These are phyloP conservation scores for Hondaea fermentalgiana DNA, from an alignment of 108 stramenopile genomes.

Conservation along the genomic window DNA sequence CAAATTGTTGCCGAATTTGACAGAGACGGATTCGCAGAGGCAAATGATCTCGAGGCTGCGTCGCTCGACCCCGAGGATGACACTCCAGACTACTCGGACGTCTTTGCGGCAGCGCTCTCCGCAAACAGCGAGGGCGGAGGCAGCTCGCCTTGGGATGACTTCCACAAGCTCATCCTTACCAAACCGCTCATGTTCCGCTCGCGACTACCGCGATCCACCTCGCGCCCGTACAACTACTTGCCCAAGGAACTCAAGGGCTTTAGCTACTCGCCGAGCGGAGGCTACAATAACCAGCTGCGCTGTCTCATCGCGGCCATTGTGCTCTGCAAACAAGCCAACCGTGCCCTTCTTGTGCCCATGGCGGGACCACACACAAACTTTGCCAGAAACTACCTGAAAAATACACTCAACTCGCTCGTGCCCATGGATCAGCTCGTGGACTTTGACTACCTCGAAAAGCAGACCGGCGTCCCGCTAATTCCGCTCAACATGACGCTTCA, in stretches of 20 bases:
- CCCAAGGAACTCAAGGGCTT: neutral
- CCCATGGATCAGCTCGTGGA: neutral
- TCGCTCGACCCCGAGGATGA: neutral
- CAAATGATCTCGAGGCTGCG: neutral
- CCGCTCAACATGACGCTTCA: constrained; percentile 10
- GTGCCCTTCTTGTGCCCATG: neutral
- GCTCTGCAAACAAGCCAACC: neutral
- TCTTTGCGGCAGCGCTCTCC: neutral
- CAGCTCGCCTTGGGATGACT: neutral
- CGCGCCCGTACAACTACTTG: neutral
- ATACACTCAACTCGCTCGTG: neutral
- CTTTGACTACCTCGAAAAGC: neutral
- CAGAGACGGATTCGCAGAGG: neutral
- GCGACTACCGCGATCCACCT: neutral
- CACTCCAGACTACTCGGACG: neutral
- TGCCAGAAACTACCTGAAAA: neutral
- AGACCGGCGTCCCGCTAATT: neutral
- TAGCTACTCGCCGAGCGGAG: neutral
- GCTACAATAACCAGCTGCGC: constrained; percentile 9
- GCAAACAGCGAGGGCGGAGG: neutral
- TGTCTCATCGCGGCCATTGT: neutral
- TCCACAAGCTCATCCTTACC: neutral
- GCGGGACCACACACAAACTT: neutral
- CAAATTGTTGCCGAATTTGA: neutral
- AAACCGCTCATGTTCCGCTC: neutral